These are phyloP conservation scores for Solanum etuberosum DNA, from an alignment of 257 asterid species.

Conservation along the genomic window DNA sequence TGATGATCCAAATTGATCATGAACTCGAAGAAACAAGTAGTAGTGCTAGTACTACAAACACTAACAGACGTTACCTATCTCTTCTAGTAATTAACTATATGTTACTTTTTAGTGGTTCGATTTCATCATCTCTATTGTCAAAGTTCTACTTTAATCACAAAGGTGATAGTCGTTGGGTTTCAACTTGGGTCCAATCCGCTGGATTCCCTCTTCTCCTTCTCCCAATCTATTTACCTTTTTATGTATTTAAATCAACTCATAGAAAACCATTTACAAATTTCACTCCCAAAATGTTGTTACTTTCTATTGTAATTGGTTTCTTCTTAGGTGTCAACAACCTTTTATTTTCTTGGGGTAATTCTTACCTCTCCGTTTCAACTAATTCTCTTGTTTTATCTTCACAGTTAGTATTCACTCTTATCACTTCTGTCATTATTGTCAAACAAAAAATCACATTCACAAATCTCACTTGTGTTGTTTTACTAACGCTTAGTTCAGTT, in stretches of 20 bases:
- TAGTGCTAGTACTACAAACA: neutral
- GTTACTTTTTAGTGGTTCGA: constrained; percentile 37
- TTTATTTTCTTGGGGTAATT: neutral
- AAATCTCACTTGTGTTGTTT: constrained; percentile 52
- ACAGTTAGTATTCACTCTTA: neutral
- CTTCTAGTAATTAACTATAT: constrained; percentile 35
- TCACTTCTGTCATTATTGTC: neutral
- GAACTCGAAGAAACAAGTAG: neutral
- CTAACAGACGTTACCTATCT: constrained; percentile 2
- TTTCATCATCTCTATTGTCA: constrained; percentile 33
- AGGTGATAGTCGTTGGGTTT: constrained; percentile 65
- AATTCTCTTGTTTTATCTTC: neutral
- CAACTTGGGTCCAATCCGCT: constrained; percentile 64
- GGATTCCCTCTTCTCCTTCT: constrained; percentile 58
- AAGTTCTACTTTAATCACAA: constrained; percentile 66
- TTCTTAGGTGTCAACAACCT: neutral
- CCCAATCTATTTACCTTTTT: constrained; percentile 17
- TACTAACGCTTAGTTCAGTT: constrained; percentile 46
- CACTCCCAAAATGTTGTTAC: neutral
- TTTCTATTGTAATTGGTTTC: neutral
- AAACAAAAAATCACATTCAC: neutral
- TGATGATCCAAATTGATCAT: neutral
- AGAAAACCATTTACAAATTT: constrained; percentile 41
- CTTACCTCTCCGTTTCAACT: neutral
- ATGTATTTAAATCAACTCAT: constrained; percentile 9